A percentile compares a stretch with the other conserved stretches of the same genome.
phyloP scores from a whole-genome alignment of 148 eudicot species.

The Heliosperma pusillum region DNA sequence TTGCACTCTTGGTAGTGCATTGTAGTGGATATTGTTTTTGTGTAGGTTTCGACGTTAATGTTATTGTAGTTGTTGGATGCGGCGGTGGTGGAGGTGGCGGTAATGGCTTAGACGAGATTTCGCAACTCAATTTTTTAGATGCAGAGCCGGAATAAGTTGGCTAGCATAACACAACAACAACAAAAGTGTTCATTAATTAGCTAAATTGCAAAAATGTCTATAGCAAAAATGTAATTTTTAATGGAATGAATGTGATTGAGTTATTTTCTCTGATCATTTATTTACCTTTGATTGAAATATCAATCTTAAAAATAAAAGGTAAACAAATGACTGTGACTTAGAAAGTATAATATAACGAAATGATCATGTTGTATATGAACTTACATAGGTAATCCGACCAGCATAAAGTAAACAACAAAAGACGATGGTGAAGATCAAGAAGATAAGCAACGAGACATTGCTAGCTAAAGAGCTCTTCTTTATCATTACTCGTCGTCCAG shows the following conservation, averaged over 20 bases:
- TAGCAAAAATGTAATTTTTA: too few species aligned
- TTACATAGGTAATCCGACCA: constrained; percentile 40
- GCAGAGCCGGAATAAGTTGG: constrained; percentile 12
- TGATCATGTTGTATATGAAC: constrained; percentile 14
- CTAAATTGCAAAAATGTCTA: too few species aligned
- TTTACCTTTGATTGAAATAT: too few species aligned
- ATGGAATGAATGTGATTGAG: too few species aligned
- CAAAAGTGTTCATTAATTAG: too few species aligned
- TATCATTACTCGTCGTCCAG: neutral
- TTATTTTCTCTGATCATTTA: too few species aligned
- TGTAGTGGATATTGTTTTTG: constrained; percentile 29
- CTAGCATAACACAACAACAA: constrained; percentile 7
- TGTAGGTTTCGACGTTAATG: constrained; percentile 1
- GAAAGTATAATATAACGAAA: neutral
- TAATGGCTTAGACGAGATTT: neutral
- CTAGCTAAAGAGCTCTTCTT: constrained; percentile 8
- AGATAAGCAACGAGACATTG: constrained; percentile 10
- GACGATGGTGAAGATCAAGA: constrained; percentile 30
- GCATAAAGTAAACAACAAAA: constrained; percentile 32
- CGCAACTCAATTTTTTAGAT: neutral
- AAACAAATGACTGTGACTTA: too few species aligned
- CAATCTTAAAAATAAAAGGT: too few species aligned
- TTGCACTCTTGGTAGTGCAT: constrained; percentile 35
- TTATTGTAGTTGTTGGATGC: neutral
- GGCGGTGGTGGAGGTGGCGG: constrained; percentile 19